Percentiles rank a stretch among this genome's conserved stretches.
These are phyloP conservation scores for Marasmius oreades DNA, from an alignment of 1,284 basidiomycete species.

Conservation along the genomic window DNA sequence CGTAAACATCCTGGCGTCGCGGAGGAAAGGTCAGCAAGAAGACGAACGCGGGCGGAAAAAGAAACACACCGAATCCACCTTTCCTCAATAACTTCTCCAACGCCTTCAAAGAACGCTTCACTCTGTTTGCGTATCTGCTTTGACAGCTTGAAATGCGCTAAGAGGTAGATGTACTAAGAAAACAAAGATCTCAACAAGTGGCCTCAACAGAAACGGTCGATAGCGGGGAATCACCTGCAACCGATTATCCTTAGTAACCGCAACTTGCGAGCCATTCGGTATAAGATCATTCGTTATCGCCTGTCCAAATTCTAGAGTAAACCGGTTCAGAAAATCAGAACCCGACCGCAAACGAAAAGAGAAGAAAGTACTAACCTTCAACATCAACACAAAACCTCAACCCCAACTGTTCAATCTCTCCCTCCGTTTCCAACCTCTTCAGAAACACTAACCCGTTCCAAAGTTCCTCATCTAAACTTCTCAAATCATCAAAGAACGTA, in stretches of 20 bases:
- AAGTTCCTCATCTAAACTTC: conserved; percentile 88
- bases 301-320: conserved; percentile 80
- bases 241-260: conserved; percentile 89
- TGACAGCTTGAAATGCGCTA: conserved; percentile 88
- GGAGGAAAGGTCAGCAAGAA: conserved; percentile 14
- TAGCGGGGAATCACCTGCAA: no score
- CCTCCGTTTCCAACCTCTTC: conserved; percentile 76
- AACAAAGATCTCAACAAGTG: no score
- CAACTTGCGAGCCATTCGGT: conserved; percentile 78
- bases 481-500: conserved; percentile 81
- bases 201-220: no score
- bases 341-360: neutral
- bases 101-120: conserved; percentile 80
- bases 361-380: conserved; percentile 58
- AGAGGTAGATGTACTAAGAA: conserved; percentile 75
- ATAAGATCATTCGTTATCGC: conserved; percentile 80
- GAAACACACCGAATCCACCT: conserved; percentile 77
- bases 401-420: conserved; percentile 88
- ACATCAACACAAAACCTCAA: conserved; percentile 89
- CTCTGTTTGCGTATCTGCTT: conserved; percentile 88
- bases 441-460: conserved; percentile 92
- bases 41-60: neutral
- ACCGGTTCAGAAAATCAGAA: neutral
- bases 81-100: conserved; percentile 85
- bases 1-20: conserved; percentile 85